Conservation (phyloP, 768 basidiomycete genomes). For the Naematelia encephala region DNA sequence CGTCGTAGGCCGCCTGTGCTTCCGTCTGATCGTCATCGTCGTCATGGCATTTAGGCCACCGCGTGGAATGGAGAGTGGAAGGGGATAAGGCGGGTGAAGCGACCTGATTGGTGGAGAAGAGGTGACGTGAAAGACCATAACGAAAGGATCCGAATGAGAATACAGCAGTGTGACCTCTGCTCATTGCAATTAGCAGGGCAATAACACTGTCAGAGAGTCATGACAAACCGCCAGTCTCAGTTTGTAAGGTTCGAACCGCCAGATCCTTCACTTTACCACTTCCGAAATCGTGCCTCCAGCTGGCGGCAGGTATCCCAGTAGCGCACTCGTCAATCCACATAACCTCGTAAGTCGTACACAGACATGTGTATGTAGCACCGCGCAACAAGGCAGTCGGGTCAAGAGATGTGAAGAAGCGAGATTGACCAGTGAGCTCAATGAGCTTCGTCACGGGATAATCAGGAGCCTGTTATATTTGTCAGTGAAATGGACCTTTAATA, state of each 20-base stretch:
- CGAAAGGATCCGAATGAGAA: slow-evolving; percentile 14
- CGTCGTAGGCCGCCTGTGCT: neutral
- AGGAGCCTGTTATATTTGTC: neutral
- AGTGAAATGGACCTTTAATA: neutral
- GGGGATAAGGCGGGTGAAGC: slow-evolving; percentile 10
- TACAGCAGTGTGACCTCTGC: slow-evolving; percentile 23
- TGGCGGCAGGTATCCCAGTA: slow-evolving; percentile 13
- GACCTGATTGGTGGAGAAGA: slow-evolving; percentile 10
- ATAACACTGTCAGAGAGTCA: slow-evolving; percentile 4
- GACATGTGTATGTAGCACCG: slow-evolving; percentile 9
- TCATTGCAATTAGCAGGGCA: neutral
- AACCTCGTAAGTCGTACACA: slow-evolving; percentile 27
- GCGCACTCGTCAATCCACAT: slow-evolving; percentile 32
- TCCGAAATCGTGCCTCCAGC: slow-evolving; percentile 35
- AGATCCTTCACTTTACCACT: slow-evolving; percentile 14
- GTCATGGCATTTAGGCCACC: neutral
- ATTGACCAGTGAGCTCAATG: slow-evolving; percentile 6
- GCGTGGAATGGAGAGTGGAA: slow-evolving; percentile 1
- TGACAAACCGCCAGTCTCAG: slow-evolving; percentile 11
- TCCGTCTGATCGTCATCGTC: neutral
- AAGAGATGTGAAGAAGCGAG: slow-evolving; percentile 21
- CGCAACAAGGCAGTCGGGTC: slow-evolving; percentile 25
- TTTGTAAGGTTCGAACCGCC: slow-evolving; percentile 13
- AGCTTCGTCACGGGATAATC: slow-evolving; percentile 7
- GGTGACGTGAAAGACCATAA: slow-evolving; percentile 20